A percentile compares a stretch with the other conserved stretches of the same genome.
Conservation (phyloP, 1,139 yeast species). For the Scheffersomyces cryptocercus region DNA sequence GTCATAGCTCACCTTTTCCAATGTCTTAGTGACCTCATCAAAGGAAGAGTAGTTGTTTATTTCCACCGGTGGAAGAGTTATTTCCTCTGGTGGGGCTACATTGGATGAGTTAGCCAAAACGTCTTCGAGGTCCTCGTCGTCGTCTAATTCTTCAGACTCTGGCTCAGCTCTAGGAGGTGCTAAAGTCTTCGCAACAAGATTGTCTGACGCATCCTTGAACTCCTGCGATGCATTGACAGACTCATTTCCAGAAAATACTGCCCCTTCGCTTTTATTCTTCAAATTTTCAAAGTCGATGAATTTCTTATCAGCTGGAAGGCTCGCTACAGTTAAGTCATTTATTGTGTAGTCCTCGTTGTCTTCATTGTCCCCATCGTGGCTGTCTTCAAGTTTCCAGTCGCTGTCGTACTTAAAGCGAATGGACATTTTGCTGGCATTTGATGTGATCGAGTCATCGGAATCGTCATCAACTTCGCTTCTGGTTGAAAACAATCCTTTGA, state of each 20-base stretch:
- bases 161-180: conserved; percentile 23
- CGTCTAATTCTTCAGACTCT: conserved; percentile 4
- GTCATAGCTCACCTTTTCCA: conserved; percentile 10
- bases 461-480: conserved; percentile 10
- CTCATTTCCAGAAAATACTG: not conserved
- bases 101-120: conserved; percentile 45
- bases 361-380: conserved; percentile 46
- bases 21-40: conserved; percentile 36
- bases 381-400: conserved; percentile 45
- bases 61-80: conserved; percentile 42
- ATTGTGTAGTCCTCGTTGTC: conserved; percentile 38
- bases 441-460: conserved; percentile 13
- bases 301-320: conserved; percentile 5
- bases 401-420: conserved; percentile 38
- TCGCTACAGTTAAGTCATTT: conserved; percentile 18
- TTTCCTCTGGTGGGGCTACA: conserved; percentile 40
- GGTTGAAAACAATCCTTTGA: not conserved
- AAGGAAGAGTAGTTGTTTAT: conserved; percentile 33
- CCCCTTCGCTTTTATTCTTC: conserved; percentile 5
- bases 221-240: conserved; percentile 4
- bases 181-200: conserved; percentile 14
- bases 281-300: conserved; percentile 14
- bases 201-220: conserved; percentile 3
- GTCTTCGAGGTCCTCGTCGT: conserved; percentile 10
- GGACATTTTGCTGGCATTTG: conserved; percentile 21